Percentiles rank a stretch among this genome's conserved stretches.
phyloP scores from a whole-genome alignment of 768 basidiomycete genomes.

The Agrocybe chaxingu region DNA sequence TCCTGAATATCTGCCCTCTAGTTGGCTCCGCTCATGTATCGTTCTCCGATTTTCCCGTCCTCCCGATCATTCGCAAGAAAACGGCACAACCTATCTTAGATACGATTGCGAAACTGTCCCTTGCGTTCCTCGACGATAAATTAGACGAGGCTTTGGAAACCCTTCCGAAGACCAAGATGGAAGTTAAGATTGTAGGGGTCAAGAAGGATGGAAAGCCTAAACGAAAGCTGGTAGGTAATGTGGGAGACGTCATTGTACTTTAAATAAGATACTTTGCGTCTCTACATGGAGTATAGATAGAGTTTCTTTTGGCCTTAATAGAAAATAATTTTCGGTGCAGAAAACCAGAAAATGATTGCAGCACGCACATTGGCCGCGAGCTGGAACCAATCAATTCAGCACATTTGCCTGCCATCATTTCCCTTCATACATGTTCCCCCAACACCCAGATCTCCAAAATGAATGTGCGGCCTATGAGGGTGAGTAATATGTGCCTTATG shows the following conservation, averaged over 20 bases:
- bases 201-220: constrained; percentile 44
- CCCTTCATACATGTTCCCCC: too few species aligned
- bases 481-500: constrained; percentile 15
- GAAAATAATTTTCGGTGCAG: too few species aligned
- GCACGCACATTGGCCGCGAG: background rate
- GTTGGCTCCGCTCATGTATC: constrained; percentile 42
- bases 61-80: constrained; percentile 37
- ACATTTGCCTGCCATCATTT: too few species aligned
- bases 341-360: too few species aligned
- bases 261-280: constrained; percentile 10
- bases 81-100: constrained; percentile 30
- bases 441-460: constrained; percentile 17
- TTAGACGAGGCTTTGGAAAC: constrained; percentile 31
- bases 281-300: background rate
- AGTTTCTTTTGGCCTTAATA: too few species aligned
- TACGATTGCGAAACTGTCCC: constrained; percentile 31
- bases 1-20: constrained; percentile 14
- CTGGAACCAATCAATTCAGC: background rate
- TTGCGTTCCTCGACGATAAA: constrained; percentile 39
- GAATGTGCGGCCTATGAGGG: constrained; percentile 44
- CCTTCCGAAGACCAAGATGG: constrained; percentile 32
- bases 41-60: constrained; percentile 46
- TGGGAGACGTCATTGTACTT: constrained; percentile 42
- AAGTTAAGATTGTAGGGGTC: constrained; percentile 35
- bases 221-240: constrained; percentile 37